These are phyloP conservation scores for Alternaria arbusti DNA, from an alignment of 2,329 filamentous ascomycete species.

Conservation along the genomic window DNA sequence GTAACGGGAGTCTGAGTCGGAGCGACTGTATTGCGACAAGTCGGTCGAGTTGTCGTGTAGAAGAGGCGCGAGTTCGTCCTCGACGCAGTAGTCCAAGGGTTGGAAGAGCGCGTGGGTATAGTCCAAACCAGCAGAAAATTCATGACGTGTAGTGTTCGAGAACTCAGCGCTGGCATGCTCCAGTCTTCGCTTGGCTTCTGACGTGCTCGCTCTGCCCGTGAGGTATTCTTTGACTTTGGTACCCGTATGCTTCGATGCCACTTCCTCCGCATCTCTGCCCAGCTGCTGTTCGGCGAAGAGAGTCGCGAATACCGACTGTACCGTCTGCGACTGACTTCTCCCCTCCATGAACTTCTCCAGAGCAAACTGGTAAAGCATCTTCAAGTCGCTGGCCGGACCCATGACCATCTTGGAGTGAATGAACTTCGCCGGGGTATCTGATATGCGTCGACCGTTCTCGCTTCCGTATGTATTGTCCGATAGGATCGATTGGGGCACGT, in stretches of 20 bases:
- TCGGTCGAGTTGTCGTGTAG: conserved; percentile 44
- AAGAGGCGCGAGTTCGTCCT: conserved; percentile 37
- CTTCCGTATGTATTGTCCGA: conserved; percentile 57
- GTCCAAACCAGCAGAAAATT: conserved; percentile 61
- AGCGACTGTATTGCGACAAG: conserved; percentile 44
- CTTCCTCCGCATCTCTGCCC: conserved; percentile 51
- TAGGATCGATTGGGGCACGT: conserved; percentile 59
- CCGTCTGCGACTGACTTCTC: conserved; percentile 39
- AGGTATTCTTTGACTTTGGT: conserved; percentile 25
- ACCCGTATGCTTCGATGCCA: conserved; percentile 5
- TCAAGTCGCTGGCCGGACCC: conserved; percentile 58
- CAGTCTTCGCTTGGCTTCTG: conserved; percentile 38
- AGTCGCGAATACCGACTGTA: conserved; percentile 57
- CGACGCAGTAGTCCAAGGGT: conserved; percentile 31
- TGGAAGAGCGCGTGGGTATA: conserved; percentile 59
- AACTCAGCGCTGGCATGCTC: conserved; percentile 31
- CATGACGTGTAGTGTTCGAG: conserved; percentile 50
- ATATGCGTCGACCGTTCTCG: conserved; percentile 47
- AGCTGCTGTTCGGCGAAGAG: conserved; percentile 64
- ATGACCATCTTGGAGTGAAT: conserved; percentile 59
- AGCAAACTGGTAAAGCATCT: conserved; percentile 54
- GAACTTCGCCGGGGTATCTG: conserved; percentile 48
- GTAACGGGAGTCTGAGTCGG: conserved; percentile 35
- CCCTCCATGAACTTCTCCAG: conserved; percentile 45
- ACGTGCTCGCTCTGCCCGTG: conserved; percentile 43